Base-by-base conservation (phyloP, 345 rosid species). In the Crucihimalaya himalaica region DNA sequence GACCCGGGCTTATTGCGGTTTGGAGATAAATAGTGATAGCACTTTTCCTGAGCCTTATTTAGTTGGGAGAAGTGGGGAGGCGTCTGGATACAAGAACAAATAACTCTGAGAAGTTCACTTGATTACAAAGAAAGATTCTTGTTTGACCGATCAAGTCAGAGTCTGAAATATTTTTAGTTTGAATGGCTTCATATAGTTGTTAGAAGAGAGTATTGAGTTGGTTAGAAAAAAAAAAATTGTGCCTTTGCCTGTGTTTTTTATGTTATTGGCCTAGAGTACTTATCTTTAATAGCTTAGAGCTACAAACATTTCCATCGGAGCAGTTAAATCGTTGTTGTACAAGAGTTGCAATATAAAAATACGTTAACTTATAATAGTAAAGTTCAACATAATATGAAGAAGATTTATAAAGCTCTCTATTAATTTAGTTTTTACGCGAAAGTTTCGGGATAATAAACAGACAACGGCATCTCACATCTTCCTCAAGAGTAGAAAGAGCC, bases 41-140 rank as follows among this genome's bases (percentile, higher is more conserved):
- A 78, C 94, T 50, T 31, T 14, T 1, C 87, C 92, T 0, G 93
- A 87, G 85, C 79, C 85, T 3, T 87, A 64, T 63, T 47, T 83
- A 16, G 75, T 85, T 53, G 99, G 99, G 37, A 85, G 89, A 82
- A 85, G 88, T 43, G 99, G 99, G 21, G 88, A 83, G 72, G 99
- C 97, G 0, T 76, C 89, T 0, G 86, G 89, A 35, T 89, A 87
- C 46, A 72, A 27, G 27, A 82, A 87, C 55, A 89, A 86, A 85
- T 82, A 74, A 55, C 40, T 62, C 58, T 47, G 19, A 52, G 45
- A 63, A 20, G 46, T 16, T 39, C 7, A 55, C 51, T 45, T 45
- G 18, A 14, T 45, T 12, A 45, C 57, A 21, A 7, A 53, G 35
- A 54, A 11, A 42, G 16, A 3, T 45, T 32, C 5, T 0, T 54